Evolutionary conservation across 345 rosid genomes (phyloP).

Genomic region (Arabis hirsuta): DNA sequence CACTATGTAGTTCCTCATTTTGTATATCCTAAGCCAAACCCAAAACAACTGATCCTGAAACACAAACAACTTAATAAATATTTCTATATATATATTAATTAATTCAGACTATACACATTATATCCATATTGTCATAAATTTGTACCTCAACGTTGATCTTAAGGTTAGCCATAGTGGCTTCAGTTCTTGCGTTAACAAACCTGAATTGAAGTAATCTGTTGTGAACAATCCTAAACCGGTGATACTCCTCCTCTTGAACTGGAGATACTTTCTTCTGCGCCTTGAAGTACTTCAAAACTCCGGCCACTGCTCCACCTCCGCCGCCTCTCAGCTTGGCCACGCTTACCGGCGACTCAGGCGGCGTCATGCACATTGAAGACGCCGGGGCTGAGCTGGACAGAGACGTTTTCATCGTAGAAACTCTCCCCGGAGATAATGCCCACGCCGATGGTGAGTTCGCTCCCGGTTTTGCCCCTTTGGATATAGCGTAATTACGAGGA

Average conservation of each 20-base stretch:
- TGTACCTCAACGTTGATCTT: slow-evolving; percentile 54
- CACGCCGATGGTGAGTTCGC: slow-evolving; percentile 67
- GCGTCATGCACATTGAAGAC: slow-evolving; percentile 34
- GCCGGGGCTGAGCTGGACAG: slow-evolving; percentile 28
- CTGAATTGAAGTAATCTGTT: slow-evolving; percentile 66
- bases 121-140: not conserved
- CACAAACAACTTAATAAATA: not conserved
- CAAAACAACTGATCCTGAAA: slow-evolving; percentile 59
- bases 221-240: slow-evolving; percentile 51
- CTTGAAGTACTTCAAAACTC: slow-evolving; percentile 71
- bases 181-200: slow-evolving; percentile 63
- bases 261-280: slow-evolving; percentile 65
- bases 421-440: slow-evolving; percentile 79
- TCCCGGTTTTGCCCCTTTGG: slow-evolving; percentile 44
- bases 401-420: slow-evolving; percentile 20
- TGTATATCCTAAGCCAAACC: slow-evolving; percentile 56
- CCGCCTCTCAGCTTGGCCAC: slow-evolving; percentile 40
- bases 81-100: not conserved
- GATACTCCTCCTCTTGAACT: slow-evolving; percentile 57
- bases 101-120: not conserved
- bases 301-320: slow-evolving; percentile 52
- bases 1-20: slow-evolving; percentile 47
- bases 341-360: slow-evolving; percentile 42
- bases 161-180: slow-evolving; percentile 47
- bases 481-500: slow-evolving; percentile 33